Percentiles rank a stretch among this genome's conserved stretches.
Conservation (phyloP, 495 filamentous ascomycete genomes). For the Aspergillus baeticus region DNA sequence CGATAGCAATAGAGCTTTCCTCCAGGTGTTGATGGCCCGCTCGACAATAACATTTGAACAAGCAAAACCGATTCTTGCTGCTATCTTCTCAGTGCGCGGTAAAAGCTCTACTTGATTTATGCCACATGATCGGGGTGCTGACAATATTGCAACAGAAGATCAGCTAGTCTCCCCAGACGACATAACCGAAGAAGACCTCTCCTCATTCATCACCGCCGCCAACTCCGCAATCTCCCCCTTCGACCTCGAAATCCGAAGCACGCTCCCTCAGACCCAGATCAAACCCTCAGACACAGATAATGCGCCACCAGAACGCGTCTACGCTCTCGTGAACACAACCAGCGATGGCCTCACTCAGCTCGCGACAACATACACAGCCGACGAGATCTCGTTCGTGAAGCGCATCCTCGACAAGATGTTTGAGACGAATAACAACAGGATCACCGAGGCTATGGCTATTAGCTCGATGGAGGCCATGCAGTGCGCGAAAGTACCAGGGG, state of each 20-base stretch:
- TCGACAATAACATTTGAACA: constrained; percentile 73
- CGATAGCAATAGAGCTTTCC: constrained; percentile 84
- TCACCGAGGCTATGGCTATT: constrained; percentile 78
- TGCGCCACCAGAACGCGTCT: constrained; percentile 44
- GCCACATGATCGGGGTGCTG: background rate
- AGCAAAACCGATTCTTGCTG: constrained; percentile 69
- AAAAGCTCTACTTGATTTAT: constrained; percentile 1
- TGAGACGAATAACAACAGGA: constrained; percentile 72
- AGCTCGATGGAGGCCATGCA: constrained; percentile 70
- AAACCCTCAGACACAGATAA: constrained; percentile 10
- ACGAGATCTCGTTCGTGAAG: constrained; percentile 90
- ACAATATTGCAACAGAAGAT: constrained; percentile 29
- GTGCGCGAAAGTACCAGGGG: constrained; percentile 30
- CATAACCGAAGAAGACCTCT: constrained; percentile 67
- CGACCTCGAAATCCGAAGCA: constrained; percentile 82
- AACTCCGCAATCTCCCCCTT: constrained; percentile 72
- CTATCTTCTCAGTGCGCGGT: constrained; percentile 64
- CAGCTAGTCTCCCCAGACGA: constrained; percentile 48
- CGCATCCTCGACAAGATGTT: constrained; percentile 91
- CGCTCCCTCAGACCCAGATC: constrained; percentile 55
- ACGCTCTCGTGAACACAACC: constrained; percentile 83
- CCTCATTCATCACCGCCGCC: constrained; percentile 64
- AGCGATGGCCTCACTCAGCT: constrained; percentile 82
- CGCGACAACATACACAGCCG: constrained; percentile 74
- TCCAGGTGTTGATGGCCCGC: constrained; percentile 84